Evolutionary conservation across 495 filamentous ascomycete species (phyloP).

Genomic region (Tuber magnatum): DNA sequence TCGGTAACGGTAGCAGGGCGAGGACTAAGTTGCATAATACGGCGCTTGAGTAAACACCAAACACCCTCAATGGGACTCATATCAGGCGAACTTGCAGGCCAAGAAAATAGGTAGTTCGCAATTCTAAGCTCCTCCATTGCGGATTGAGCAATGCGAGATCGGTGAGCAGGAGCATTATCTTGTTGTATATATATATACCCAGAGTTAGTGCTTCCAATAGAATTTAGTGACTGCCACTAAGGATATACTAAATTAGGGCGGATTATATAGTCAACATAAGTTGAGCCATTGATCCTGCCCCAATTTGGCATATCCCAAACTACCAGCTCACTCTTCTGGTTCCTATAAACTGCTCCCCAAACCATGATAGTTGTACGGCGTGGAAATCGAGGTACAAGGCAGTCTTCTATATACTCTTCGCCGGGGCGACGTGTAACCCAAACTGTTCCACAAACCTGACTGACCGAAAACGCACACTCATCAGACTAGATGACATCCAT

Average conservation of each 20-base stretch:
- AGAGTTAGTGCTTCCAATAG: background rate
- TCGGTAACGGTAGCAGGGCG: background rate
- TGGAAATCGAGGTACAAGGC: too few species aligned
- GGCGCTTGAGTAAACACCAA: conserved; percentile 9
- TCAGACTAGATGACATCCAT: too few species aligned
- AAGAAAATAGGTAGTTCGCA: background rate
- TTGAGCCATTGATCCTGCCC: background rate
- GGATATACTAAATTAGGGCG: background rate
- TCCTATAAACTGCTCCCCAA: too few species aligned
- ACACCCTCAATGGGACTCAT: conserved; percentile 20
- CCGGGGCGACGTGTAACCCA: too few species aligned
- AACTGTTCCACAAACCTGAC: too few species aligned
- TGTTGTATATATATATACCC: conserved; percentile 5
- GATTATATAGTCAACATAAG: background rate
- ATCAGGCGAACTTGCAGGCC: conserved; percentile 10
- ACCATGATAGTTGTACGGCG: too few species aligned
- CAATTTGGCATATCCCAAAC: background rate
- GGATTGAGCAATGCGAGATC: background rate
- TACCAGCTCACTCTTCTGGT: too few species aligned
- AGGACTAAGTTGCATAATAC: background rate
- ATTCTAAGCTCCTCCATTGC: conserved; percentile 4
- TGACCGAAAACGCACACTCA: too few species aligned
- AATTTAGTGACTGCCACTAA: background rate
- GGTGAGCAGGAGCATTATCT: conserved; percentile 7
- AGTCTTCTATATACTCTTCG: too few species aligned